A percentile compares a stretch with the other conserved stretches of the same genome.
phyloP scores from a whole-genome alignment of 164 flowering plant genomes.

The Euptelea pleiosperma region DNA sequence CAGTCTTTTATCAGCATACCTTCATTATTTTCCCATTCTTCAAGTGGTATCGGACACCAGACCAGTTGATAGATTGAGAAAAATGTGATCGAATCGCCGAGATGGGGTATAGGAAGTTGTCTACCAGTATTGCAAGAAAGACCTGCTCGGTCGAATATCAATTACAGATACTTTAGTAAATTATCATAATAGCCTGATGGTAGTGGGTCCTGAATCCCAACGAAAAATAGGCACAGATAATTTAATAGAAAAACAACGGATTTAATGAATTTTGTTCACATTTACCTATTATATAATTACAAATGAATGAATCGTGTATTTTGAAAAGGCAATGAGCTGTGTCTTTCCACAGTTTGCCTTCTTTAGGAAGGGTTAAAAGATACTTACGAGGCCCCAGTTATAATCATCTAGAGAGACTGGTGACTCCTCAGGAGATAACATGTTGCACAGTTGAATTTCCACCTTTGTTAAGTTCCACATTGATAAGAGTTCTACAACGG shows the following conservation, averaged over 20 bases:
- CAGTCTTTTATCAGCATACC: no score
- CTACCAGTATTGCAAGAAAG: slow-evolving; percentile 86
- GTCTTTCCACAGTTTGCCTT: neutral
- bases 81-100: slow-evolving; percentile 89
- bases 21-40: slow-evolving; percentile 87
- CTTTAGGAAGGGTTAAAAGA: no score
- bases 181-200: neutral
- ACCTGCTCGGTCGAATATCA: slow-evolving; percentile 47
- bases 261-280: no score
- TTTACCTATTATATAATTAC: no score
- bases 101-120: slow-evolving; percentile 81
- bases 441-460: slow-evolving; percentile 88
- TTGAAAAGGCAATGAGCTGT: neutral
- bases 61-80: slow-evolving; percentile 89
- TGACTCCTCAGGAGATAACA: slow-evolving; percentile 90
- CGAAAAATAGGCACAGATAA: no score
- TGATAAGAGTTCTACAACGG: slow-evolving; percentile 66
- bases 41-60: slow-evolving; percentile 87
- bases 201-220: neutral
- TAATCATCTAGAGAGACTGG: slow-evolving; percentile 76
- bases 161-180: neutral
- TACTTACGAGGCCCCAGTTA: slow-evolving; percentile 88
- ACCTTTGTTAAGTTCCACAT: slow-evolving; percentile 98
- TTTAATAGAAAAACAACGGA: no score
- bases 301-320: no score